Percentiles rank a stretch among this genome's conserved stretches.
Evolutionary conservation across 306 rosid genomes (phyloP).

Genomic region (Elaeagnus macrophylla): DNA sequence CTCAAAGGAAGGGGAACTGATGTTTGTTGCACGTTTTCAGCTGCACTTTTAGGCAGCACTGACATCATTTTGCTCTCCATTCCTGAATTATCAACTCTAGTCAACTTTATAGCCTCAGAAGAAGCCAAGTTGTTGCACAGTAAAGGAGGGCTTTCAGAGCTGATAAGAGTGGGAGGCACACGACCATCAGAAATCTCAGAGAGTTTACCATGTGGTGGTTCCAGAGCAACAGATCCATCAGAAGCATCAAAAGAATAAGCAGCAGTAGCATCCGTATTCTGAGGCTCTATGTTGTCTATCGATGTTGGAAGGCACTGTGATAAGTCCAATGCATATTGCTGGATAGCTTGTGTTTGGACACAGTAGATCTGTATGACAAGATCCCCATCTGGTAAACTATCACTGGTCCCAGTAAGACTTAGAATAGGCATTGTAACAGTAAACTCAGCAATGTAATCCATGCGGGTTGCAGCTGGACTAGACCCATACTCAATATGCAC

Average conservation of each 20-base stretch:
- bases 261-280: slow-evolving; percentile 29
- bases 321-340: slow-evolving; percentile 58
- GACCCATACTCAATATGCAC: slow-evolving; percentile 63
- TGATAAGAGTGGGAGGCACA: slow-evolving; percentile 15
- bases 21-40: slow-evolving; percentile 27
- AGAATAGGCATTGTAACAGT: slow-evolving; percentile 70
- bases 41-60: slow-evolving; percentile 29
- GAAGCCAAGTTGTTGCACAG: slow-evolving; percentile 30
- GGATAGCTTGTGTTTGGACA: slow-evolving; percentile 77
- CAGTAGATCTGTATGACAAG: slow-evolving; percentile 60
- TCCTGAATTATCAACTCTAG: slow-evolving; percentile 32
- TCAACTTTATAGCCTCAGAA: slow-evolving; percentile 32
- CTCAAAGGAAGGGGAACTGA: slow-evolving; percentile 47
- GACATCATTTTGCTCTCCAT: slow-evolving; percentile 27
- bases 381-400: slow-evolving; percentile 52
- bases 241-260: slow-evolving; percentile 28
- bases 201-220: slow-evolving; percentile 14
- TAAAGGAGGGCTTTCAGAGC: slow-evolving; percentile 31
- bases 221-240: slow-evolving; percentile 30
- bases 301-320: slow-evolving; percentile 72
- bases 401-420: slow-evolving; percentile 65
- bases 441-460: slow-evolving; percentile 69
- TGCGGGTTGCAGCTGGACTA: slow-evolving; percentile 55
- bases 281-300: slow-evolving; percentile 38
- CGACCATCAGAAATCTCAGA: slow-evolving; percentile 5